Evolutionary conservation across 805 yeast species (phyloP).

Genomic region (Monosporozyma solicola): DNA sequence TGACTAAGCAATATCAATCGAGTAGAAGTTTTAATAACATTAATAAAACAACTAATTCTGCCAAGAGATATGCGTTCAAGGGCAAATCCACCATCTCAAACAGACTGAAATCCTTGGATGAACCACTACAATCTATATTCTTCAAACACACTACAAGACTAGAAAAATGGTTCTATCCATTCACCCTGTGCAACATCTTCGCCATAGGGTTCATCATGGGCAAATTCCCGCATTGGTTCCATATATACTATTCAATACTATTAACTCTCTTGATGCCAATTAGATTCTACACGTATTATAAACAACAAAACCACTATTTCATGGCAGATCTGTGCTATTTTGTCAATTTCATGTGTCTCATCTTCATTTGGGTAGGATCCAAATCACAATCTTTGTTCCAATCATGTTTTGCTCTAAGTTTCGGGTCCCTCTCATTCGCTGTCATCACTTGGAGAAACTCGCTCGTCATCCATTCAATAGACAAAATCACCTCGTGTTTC

Average conservation of each 20-base stretch:
- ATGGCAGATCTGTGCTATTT: conserved; percentile 91
- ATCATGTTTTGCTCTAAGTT: conserved; percentile 75
- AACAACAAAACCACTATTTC: conserved; percentile 71
- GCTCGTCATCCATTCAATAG: conserved; percentile 81
- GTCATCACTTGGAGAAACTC: conserved; percentile 95
- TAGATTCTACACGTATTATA: conserved; percentile 72
- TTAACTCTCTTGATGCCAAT: conserved; percentile 68
- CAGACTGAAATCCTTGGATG: conserved; percentile 21
- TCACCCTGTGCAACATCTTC: conserved; percentile 60
- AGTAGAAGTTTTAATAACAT: neutral
- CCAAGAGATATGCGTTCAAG: neutral
- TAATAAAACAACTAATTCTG: neutral
- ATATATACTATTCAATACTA: conserved; percentile 58
- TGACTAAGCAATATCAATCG: conserved; percentile 7
- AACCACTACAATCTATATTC: conserved; percentile 25
- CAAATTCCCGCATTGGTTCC: conserved; percentile 66
- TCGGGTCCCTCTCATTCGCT: conserved; percentile 88
- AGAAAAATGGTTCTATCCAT: conserved; percentile 76
- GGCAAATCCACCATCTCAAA: too few relatives aligned
- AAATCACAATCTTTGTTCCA: conserved; percentile 61
- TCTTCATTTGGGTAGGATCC: conserved; percentile 80
- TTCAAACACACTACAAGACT: conserved; percentile 38
- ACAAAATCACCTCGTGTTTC: conserved; percentile 83
- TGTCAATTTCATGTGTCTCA: conserved; percentile 61
- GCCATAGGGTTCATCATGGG: conserved; percentile 71